Percentiles rank a stretch among this genome's conserved stretches.
Conservation (phyloP, 768 basidiomycete species). For the Scleroderma citrinum region DNA sequence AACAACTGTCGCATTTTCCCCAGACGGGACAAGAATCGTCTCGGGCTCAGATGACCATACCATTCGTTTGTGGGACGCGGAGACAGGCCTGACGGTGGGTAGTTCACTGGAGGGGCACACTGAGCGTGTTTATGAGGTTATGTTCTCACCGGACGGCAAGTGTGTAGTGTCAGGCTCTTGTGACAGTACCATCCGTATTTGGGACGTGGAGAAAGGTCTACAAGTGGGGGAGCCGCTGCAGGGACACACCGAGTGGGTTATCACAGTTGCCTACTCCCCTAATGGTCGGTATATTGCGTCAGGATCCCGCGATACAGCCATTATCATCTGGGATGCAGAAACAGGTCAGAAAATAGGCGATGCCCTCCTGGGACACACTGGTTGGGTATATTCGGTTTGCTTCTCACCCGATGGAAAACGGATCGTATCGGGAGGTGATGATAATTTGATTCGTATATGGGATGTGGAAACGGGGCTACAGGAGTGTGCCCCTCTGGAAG, state of each 20-base stretch:
- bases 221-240: neutral
- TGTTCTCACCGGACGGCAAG: neutral
- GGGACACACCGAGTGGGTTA: neutral
- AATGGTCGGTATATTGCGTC: neutral
- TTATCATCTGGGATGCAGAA: neutral
- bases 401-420: conserved; percentile 1
- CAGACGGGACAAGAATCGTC: conserved; percentile 1
- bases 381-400: neutral
- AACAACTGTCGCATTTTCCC: conserved; percentile 4
- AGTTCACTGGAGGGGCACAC: conserved; percentile 4
- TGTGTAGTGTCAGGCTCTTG: conserved; percentile 2
- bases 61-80: conserved; percentile 4
- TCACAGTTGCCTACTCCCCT: neutral
- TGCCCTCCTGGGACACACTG: neutral
- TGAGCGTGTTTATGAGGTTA: neutral
- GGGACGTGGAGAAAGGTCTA: neutral
- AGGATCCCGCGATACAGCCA: neutral
- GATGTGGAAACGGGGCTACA: neutral
- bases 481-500: neutral
- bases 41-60: conserved; percentile 5
- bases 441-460: neutral
- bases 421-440: neutral
- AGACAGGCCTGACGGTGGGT: conserved; percentile 1
- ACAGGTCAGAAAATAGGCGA: neutral
- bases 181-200: neutral